Evolutionary conservation across 1,284 basidiomycete genomes (phyloP), one percentile per base, ranked within the genome.

Genomic region (Moesziomyces antarcticus): DNA sequence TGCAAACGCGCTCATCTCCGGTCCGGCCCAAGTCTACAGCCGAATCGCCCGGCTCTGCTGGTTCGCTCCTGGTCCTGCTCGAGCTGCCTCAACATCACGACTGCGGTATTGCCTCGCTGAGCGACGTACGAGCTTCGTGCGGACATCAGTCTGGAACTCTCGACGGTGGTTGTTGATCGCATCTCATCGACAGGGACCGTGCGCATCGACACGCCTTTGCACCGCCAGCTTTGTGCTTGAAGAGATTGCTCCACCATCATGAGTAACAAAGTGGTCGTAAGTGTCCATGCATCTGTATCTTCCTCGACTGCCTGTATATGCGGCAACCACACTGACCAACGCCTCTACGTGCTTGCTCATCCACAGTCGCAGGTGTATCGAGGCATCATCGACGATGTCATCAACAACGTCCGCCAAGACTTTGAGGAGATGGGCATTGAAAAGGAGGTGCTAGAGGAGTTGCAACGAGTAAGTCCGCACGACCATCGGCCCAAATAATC

Each of bases 381-480:
- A 73, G 86, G 89, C 75, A 93, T 98, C 86, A 98, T 99, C 86
- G 94, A 97, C 89, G 94, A 97, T 87, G 95, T 98, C 72, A 91
- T 98, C 81, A 87, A 87, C 44, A 88, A 89, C 79, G 93, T 96
- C 86, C 93, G 93, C 85, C 88, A 90, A 84, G 96, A 98, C 85
- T 99, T 98, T 86, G 95, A 98, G 84, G 94, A 97, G 85, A 95
- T 93, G 84, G 96, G 95, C 57, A 92, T 99, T 73, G 89, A 91
- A 82, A 93, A 97, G 85, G 93, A 94, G 40, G 91, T 98, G 56
- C 87, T 98, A 56, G 90, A 91, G 77, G 91, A 93, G 62, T 87
- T 99, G 58, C 93, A 96, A 86, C 88, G 89, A 73, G 93, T 95
- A 86, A 88, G 92, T 88, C 4, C 35, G 14, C 35, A 16, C 30